Evolutionary conservation across 1,284 basidiomycete species (phyloP).

Genomic region (Heterobasidion irregulare): DNA sequence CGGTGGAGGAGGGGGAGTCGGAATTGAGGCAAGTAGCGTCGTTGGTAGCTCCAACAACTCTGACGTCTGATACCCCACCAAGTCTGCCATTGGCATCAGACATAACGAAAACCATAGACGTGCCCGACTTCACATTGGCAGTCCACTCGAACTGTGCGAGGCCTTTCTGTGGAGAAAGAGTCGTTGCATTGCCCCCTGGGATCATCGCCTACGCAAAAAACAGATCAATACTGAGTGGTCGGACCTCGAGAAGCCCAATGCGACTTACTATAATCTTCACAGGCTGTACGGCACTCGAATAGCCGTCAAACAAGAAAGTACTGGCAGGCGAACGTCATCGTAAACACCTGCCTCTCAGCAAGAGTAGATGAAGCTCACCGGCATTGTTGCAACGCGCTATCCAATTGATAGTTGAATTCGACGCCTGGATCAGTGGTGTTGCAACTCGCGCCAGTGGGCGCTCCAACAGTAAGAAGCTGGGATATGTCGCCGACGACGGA

Average conservation of each 20-base stretch:
- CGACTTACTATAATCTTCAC: constrained; percentile 47
- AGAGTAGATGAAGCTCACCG: constrained; percentile 27
- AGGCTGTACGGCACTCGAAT: constrained; percentile 45
- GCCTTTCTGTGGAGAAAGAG: constrained; percentile 36
- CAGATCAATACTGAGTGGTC: background rate
- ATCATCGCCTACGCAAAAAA: constrained; percentile 46
- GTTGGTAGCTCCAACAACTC: constrained; percentile 30
- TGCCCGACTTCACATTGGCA: constrained; percentile 44
- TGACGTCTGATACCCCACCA: constrained; percentile 50
- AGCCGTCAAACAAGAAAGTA: constrained; percentile 42
- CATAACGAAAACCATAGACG: constrained; percentile 53
- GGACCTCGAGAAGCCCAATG: background rate
- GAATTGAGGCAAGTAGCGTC: constrained; percentile 43
- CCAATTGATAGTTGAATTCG: constrained; percentile 41
- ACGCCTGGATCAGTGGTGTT: constrained; percentile 36
- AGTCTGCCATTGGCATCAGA: constrained; percentile 44
- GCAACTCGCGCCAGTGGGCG: constrained; percentile 39
- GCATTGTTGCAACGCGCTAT: constrained; percentile 55
- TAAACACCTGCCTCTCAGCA: background rate
- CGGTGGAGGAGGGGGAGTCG: constrained; percentile 41
- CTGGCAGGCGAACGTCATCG: constrained; percentile 22
- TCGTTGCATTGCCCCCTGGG: constrained; percentile 47
- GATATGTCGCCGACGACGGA: background rate
- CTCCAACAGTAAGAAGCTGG: constrained; percentile 34
- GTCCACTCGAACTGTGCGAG: constrained; percentile 45